Evolutionary conservation across 2,329 filamentous ascomycete genomes (phyloP), one percentile per base, ranked within the genome.

Genomic region (Mariannaea sp.): DNA sequence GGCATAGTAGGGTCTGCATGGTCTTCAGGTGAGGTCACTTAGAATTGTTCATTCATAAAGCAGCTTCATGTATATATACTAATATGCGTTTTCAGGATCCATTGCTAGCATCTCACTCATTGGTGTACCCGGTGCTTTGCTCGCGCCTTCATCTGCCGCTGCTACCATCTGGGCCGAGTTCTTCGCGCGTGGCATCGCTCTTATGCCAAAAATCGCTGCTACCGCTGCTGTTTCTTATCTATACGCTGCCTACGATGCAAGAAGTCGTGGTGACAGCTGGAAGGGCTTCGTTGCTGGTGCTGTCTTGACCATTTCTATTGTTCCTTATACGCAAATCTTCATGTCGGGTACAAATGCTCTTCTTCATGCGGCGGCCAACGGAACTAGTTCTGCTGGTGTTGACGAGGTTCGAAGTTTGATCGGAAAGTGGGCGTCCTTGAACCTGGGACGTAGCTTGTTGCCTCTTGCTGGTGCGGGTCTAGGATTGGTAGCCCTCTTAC

Each of bases 1-100:
- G 73, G 73, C 53, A 65, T 75, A 19, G 49, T 72, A 24, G 70
- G 71, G 30, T 73, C 73, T 14, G 68, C 69, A 9, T 75, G 72
- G 70, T 61, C 64, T 35, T 70, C 73, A 9, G 73, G 73, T 73
- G 60, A 2, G 13, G 7, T 32, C 7, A 7, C 5, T 4, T 10
- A 4, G 4, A 5, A 8, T n/a, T 12, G 22, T n/a, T 17, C 7
- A 7, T 10, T 14, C 19, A 14, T 5, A 5, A 26, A 3, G 14
- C 36, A 3, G 3, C 22, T 3, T 14, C 19, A 27, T n/a, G n/a
- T n/a, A n/a, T n/a, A n/a, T n/a, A 8, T n/a, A 22, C 41, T 61
- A 6, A 58, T 7, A 32, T 4, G 29, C n/a, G 16, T 5, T 35
- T 4, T 9, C 43, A 77, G 75, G 75, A 13, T 62, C 64, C 22